These are phyloP conservation scores for Phytopythium vexans DNA, from an alignment of 352 stramenopile species.

Conservation along the genomic window DNA sequence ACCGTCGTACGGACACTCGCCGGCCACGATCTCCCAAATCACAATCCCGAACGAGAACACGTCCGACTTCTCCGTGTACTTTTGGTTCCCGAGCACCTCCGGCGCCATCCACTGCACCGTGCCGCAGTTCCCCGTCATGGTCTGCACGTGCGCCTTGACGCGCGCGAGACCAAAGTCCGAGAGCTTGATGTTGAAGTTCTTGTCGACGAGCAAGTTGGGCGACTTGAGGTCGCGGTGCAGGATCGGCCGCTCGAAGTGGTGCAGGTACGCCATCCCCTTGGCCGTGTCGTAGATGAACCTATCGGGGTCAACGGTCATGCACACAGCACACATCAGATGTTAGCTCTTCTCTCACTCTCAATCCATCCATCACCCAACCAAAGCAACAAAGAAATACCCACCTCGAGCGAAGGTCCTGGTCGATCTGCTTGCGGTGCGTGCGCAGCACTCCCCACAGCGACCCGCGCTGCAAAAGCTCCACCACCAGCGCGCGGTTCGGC, in stretches of 20 bases:
- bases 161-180: constrained; percentile 82
- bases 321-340: too few species aligned
- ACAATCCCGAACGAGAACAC: constrained; percentile 91
- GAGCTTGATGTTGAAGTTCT: constrained; percentile 83
- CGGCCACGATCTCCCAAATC: constrained; percentile 89
- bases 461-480: constrained; percentile 89
- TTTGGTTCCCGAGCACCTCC: constrained; percentile 79
- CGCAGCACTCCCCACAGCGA: too few species aligned
- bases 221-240: constrained; percentile 85
- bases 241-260: constrained; percentile 81
- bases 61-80: constrained; percentile 90
- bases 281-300: constrained; percentile 76
- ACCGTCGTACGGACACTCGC: constrained; percentile 84
- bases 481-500: constrained; percentile 92
- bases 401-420: too few species aligned
- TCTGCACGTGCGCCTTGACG: constrained; percentile 81
- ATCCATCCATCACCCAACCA: too few species aligned
- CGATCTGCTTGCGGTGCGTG: too few species aligned
- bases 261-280: constrained; percentile 84
- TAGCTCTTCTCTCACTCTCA: too few species aligned
- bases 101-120: constrained; percentile 75
- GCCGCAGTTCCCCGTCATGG: constrained; percentile 84
- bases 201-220: constrained; percentile 79
- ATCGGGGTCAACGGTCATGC: too few species aligned
- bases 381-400: too few species aligned